Evolutionary conservation across 2,329 filamentous ascomycete genomes (phyloP).

Genomic region (Pseudocercospora ulei): DNA sequence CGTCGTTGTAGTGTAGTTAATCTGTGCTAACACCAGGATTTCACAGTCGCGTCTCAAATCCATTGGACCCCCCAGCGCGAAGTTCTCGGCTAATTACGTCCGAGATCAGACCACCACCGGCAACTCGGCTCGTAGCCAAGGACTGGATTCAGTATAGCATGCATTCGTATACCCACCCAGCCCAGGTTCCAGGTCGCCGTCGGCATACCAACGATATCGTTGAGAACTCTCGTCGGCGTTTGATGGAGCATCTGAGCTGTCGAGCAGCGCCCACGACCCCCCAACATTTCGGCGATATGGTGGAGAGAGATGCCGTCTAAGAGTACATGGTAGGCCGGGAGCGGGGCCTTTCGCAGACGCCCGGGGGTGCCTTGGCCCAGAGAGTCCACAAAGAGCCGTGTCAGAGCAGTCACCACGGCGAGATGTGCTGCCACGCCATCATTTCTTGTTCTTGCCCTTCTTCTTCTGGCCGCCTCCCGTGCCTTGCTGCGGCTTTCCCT

Average conservation of each 20-base stretch:
- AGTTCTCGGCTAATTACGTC: no score
- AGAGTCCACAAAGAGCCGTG: background rate
- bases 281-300: slow-evolving; percentile 16
- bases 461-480: slow-evolving; percentile 42
- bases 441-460: slow-evolving; percentile 42
- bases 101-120: no score
- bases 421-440: slow-evolving; percentile 13
- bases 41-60: slow-evolving; percentile 4
- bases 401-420: slow-evolving; percentile 1
- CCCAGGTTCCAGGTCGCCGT: slow-evolving; percentile 4
- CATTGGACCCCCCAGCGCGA: no score
- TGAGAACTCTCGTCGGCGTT: slow-evolving; percentile 6
- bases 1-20: background rate
- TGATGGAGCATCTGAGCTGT: slow-evolving; percentile 1
- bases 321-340: slow-evolving; percentile 8
- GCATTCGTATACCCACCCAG: slow-evolving; percentile 2
- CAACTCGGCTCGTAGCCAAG: slow-evolving; percentile 13
- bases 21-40: no score
- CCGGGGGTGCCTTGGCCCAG: background rate
- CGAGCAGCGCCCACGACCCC: slow-evolving; percentile 3
- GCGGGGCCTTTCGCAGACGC: slow-evolving; percentile 4
- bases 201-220: slow-evolving; percentile 5
- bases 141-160: background rate
- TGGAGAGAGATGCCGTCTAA: slow-evolving; percentile 15
- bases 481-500: slow-evolving; percentile 19